Conservation (phyloP, 2,329 filamentous ascomycete genomes). For the Cercospora citrullina region DNA sequence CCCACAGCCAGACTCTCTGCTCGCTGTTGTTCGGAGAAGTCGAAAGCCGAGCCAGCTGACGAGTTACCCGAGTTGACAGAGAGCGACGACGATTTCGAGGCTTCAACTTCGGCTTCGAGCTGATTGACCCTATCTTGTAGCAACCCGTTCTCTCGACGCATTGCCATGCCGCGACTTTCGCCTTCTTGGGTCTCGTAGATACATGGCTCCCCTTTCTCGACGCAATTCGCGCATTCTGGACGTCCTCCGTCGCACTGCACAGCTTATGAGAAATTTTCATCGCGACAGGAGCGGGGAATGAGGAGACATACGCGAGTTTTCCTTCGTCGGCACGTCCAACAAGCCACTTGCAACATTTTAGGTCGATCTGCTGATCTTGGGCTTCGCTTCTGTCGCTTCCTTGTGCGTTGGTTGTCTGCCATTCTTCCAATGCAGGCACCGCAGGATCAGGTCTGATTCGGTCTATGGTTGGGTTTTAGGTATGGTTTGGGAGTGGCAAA, state of each 20-base stretch:
- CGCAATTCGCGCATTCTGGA: background rate
- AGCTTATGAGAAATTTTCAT: background rate
- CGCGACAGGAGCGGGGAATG: background rate
- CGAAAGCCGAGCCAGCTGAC: background rate
- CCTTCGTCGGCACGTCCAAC: background rate
- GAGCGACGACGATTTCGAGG: background rate
- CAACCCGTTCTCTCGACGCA: slow-evolving; percentile 6
- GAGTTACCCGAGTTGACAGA: background rate
- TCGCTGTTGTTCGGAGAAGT: background rate
- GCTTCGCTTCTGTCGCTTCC: background rate
- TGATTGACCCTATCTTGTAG: slow-evolving; percentile 1
- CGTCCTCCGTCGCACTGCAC: slow-evolving; percentile 1
- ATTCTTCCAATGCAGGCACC: background rate
- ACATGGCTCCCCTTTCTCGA: background rate
- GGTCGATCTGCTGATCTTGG: background rate
- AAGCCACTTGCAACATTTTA: slow-evolving; percentile 6
- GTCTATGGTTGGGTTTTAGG: background rate
- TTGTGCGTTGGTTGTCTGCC: background rate
- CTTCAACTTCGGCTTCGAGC: background rate
- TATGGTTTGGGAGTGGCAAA: background rate
- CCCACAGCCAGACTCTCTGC: background rate
- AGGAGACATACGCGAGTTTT: background rate
- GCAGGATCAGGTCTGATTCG: no score
- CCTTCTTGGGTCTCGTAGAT: slow-evolving; percentile 1
- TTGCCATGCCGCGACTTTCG: background rate